Evolutionary conservation across 176 grass and related monocot species (phyloP).

Genomic region (Carex pumila): DNA sequence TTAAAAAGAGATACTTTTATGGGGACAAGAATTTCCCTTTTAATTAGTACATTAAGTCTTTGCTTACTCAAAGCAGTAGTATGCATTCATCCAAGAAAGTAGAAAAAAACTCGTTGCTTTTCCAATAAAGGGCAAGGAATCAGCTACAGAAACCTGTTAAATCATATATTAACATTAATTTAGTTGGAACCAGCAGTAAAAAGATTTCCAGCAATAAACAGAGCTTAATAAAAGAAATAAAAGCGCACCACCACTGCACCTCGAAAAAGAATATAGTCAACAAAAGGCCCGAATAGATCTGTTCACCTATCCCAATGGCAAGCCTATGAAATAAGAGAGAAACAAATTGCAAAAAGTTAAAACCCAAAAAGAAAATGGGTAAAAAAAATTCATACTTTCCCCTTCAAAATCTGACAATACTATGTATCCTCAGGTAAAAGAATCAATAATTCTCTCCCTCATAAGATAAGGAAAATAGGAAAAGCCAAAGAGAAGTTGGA

Average conservation of each 20-base stretch:
- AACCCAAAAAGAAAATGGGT: background rate
- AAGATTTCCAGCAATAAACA: background rate
- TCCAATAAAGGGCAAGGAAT: constrained; percentile 80
- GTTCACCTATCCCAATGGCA: constrained; percentile 79
- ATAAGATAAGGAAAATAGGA: background rate
- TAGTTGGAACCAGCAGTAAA: background rate
- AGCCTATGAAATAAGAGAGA: constrained; percentile 42
- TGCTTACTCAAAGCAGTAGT: constrained; percentile 97
- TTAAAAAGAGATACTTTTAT: background rate
- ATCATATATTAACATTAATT: constrained; percentile 19
- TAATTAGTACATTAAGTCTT: background rate
- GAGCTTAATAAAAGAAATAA: background rate
- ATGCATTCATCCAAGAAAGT: constrained; percentile 94
- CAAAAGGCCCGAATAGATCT: constrained; percentile 79
- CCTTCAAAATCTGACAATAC: background rate
- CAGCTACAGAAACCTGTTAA: constrained; percentile 64
- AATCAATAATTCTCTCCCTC: background rate
- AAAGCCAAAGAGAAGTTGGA: too few species aligned
- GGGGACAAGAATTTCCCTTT: background rate
- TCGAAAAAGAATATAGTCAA: constrained; percentile 91
- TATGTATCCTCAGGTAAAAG: background rate
- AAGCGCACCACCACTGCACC: constrained; percentile 46
- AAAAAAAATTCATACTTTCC: background rate
- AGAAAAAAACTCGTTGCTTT: constrained; percentile 76
- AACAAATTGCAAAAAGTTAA: constrained; percentile 13